A percentile compares a stretch with the other conserved stretches of the same genome.
phyloP scores from a whole-genome alignment of 1,139 yeast genomes.

The Pichia sp. region DNA sequence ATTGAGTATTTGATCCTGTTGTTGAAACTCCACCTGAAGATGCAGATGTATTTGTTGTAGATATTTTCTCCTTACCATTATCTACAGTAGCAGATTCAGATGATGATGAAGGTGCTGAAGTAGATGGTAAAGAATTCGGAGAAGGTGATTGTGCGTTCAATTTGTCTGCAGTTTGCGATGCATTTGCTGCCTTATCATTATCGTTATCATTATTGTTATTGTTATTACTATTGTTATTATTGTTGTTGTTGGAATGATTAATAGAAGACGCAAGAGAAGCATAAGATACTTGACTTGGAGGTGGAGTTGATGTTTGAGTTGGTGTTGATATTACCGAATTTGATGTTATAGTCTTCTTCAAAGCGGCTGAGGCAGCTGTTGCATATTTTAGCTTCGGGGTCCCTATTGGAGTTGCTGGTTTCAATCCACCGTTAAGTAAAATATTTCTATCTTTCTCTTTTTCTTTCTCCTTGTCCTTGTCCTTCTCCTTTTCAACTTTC shows the following conservation, averaged over 20 bases:
- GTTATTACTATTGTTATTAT: not conserved
- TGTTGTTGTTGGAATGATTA: not conserved
- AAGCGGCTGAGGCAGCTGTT: constrained; percentile 24
- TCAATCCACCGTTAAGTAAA: constrained; percentile 15
- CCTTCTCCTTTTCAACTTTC: not conserved
- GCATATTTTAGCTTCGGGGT: constrained; percentile 31
- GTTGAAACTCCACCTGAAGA: not conserved
- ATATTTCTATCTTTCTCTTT: constrained; percentile 1
- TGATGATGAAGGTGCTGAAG: not conserved
- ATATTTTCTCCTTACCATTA: no score
- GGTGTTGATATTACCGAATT: not conserved
- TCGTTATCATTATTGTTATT: not conserved
- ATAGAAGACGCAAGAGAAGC: constrained; percentile 11
- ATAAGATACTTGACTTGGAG: constrained; percentile 6
- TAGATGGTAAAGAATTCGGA: constrained; percentile 1
- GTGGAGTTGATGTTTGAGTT: constrained; percentile 11
- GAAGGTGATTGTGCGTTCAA: not conserved
- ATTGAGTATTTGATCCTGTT: not conserved
- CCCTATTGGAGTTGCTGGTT: constrained; percentile 24
- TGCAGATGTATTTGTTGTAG: not conserved
- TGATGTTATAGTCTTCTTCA: constrained; percentile 8
- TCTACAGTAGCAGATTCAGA: not conserved
- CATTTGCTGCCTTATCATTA: not conserved
- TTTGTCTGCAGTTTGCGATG: not conserved
- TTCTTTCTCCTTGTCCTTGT: constrained; percentile 2